Evolutionary conservation across 2,329 filamentous ascomycete genomes (phyloP).

Genomic region (Cytospora piceae): DNA sequence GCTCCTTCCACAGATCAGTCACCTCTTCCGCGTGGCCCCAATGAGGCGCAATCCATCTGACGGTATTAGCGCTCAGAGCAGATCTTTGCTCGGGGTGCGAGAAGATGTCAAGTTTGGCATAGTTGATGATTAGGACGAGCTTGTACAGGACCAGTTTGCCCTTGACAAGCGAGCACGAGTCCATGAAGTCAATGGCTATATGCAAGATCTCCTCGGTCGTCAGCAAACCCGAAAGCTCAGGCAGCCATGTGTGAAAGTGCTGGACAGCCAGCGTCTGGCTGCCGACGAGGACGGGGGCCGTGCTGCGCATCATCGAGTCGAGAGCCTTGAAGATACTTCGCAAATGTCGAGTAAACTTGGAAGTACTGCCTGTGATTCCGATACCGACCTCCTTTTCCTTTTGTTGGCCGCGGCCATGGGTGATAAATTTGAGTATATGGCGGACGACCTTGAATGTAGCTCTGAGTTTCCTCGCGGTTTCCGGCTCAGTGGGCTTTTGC

Average conservation of each 20-base stretch:
- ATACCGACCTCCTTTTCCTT: slow-evolving; percentile 86
- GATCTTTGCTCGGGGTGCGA: slow-evolving; percentile 74
- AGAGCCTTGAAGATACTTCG: slow-evolving; percentile 87
- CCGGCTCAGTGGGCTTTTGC: slow-evolving; percentile 78
- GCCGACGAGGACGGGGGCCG: slow-evolving; percentile 82
- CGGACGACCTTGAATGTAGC: slow-evolving; percentile 94
- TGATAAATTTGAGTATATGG: slow-evolving; percentile 93
- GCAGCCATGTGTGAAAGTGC: slow-evolving; percentile 97
- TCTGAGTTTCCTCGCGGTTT: slow-evolving; percentile 81
- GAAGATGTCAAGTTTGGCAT: slow-evolving; percentile 82
- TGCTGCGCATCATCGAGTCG: slow-evolving; percentile 86
- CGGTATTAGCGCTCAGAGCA: slow-evolving; percentile 77
- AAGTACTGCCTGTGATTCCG: slow-evolving; percentile 75
- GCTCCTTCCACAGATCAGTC: slow-evolving; percentile 86
- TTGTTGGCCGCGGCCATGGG: slow-evolving; percentile 84
- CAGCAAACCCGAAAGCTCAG: slow-evolving; percentile 79
- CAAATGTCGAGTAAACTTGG: slow-evolving; percentile 79
- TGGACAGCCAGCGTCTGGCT: slow-evolving; percentile 95
- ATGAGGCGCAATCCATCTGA: slow-evolving; percentile 89
- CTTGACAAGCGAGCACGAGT: slow-evolving; percentile 84
- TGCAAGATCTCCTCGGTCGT: slow-evolving; percentile 84
- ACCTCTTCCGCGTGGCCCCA: slow-evolving; percentile 79
- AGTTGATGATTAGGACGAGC: slow-evolving; percentile 89
- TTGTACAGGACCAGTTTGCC: slow-evolving; percentile 93
- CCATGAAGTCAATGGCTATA: slow-evolving; percentile 90